Base-by-base conservation (phyloP, 2,329 filamentous ascomycete species). In the Colletotrichum brevisporum region DNA sequence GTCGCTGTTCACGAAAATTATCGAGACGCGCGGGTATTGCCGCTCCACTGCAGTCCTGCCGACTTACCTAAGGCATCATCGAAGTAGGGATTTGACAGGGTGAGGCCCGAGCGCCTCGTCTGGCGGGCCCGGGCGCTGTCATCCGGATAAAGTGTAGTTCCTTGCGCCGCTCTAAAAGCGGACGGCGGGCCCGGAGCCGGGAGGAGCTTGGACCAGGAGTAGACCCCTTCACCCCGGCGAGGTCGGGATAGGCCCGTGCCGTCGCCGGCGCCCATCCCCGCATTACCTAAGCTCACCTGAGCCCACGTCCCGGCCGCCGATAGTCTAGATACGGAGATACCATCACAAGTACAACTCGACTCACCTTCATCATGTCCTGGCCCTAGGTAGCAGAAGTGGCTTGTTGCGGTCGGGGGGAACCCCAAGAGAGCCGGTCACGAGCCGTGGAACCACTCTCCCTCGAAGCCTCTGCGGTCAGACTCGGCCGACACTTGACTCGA, bases 11-110 rank as follows among this genome's bases (percentile, higher is more conserved):
- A 66, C 66, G 51, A 69, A 69, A 69, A 69, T 66, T 66, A 69
- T 69, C 59, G 66, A 69, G 48, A 60, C 50, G 66, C 65, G 31
- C 66, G 62, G 66, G 55, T 60, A 39, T 66, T 69, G 61, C 61
- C 55, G 66, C 66, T 69, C 66, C 66, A 69, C 66, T 60, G 21
- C 39, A 45, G n/a, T 21, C 15, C 24, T 57, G 27, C 26, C 18
- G 48, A 43, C 61, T 67, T 67, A 67, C 64, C 58, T 53, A 63
- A 26, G 15, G 43, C 27, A 36, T 3, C 31, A 36, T 36, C 31
- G 31, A 36, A 36, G 31, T 36, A 36, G 31, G 31, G 31, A 36
- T 10, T 2, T 36, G 31, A 36, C 5, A 10, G 8, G 10, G 31
- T 36, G 31, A 36, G 31, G 31, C 10, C 31, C 31, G 31, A 36